A percentile compares a stretch with the other conserved stretches of the same genome.
Conservation (phyloP, 805 yeast genomes). For the Starmerella powellii region DNA sequence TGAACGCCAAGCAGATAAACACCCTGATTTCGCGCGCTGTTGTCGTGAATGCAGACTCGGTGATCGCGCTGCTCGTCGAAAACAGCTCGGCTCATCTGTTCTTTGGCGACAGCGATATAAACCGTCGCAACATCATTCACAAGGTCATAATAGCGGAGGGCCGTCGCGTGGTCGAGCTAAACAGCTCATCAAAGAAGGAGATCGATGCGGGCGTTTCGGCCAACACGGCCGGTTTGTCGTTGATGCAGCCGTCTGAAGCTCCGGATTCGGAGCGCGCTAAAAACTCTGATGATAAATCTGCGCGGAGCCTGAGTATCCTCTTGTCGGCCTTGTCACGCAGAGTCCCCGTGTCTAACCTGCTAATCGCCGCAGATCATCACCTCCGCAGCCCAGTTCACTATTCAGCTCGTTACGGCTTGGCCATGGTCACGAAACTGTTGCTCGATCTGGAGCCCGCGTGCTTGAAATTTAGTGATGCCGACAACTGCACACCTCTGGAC, state of each 20-base stretch:
- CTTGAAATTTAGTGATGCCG: constrained; percentile 43
- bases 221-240: not conserved
- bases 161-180: constrained; percentile 28
- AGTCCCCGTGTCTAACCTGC: constrained; percentile 1
- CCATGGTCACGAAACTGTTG: constrained; percentile 46
- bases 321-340: not conserved
- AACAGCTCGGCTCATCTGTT: not conserved
- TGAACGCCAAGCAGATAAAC: constrained; percentile 38
- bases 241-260: not conserved
- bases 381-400: constrained; percentile 81
- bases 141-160: constrained; percentile 72
- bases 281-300: not conserved
- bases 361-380: constrained; percentile 62
- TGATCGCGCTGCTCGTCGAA: constrained; percentile 39
- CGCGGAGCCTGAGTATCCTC: not conserved
- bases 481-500: constrained; percentile 68
- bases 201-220: constrained; percentile 12
- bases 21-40: constrained; percentile 20
- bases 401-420: constrained; percentile 75
- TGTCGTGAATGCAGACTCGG: constrained; percentile 44
- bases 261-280: not conserved
- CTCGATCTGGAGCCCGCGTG: constrained; percentile 30
- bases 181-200: not conserved
- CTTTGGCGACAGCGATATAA: constrained; percentile 56
- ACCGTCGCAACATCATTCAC: constrained; percentile 75